These are phyloP conservation scores for Pichia inconspicua DNA, from an alignment of 1,139 yeast species.

Conservation along the genomic window DNA sequence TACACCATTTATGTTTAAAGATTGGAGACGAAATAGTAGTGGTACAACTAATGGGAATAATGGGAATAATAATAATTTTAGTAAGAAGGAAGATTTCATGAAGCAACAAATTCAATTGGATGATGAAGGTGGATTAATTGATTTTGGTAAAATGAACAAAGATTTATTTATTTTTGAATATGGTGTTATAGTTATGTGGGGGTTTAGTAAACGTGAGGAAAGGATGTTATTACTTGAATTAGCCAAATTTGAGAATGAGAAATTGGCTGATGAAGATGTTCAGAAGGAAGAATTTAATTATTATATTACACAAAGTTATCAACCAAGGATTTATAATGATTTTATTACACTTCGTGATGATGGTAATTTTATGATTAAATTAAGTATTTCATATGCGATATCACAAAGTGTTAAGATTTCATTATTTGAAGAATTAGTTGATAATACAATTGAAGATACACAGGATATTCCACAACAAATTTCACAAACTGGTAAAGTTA, in stretches of 20 bases:
- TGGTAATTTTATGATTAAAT: constrained; percentile 78
- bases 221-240: constrained; percentile 72
- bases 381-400: constrained; percentile 83
- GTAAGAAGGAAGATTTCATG: not conserved
- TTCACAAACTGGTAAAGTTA: constrained; percentile 89
- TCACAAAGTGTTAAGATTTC: constrained; percentile 94
- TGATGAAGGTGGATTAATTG: constrained; percentile 93
- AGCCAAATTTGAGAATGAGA: constrained; percentile 84
- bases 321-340: constrained; percentile 91
- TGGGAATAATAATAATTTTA: not conserved
- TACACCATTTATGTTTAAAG: constrained; percentile 80
- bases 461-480: constrained; percentile 95
- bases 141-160: constrained; percentile 61
- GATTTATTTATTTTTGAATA: constrained; percentile 87
- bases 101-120: constrained; percentile 58
- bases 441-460: constrained; percentile 92
- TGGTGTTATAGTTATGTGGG: constrained; percentile 95
- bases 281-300: constrained; percentile 93
- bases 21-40: constrained; percentile 44
- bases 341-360: constrained; percentile 89
- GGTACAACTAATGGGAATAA: not conserved
- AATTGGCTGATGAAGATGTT: constrained; percentile 81
- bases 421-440: constrained; percentile 87
- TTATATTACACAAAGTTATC: constrained; percentile 86
- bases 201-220: constrained; percentile 79